These are phyloP conservation scores for Diplocarpon rosae DNA, from an alignment of 2,329 filamentous ascomycete species.

Conservation along the genomic window DNA sequence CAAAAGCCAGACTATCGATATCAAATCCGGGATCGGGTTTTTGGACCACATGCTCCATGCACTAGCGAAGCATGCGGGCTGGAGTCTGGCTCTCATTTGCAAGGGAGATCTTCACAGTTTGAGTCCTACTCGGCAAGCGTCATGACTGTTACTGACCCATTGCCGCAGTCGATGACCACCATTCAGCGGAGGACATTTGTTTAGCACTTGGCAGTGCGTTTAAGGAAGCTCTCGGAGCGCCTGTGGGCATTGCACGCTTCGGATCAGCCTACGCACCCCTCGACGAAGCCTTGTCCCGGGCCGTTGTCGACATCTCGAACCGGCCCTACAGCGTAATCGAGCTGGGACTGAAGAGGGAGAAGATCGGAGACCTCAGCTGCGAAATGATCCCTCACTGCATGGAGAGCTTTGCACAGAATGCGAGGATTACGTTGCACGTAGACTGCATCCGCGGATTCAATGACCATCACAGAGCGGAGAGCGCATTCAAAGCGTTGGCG, in stretches of 20 bases:
- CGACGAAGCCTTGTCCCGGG: constrained; percentile 87
- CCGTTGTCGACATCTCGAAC: constrained; percentile 90
- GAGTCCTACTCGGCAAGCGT: not conserved
- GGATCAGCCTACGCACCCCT: constrained; percentile 87
- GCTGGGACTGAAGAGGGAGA: constrained; percentile 77
- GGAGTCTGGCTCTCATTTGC: constrained; percentile 76
- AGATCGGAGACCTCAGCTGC: constrained; percentile 82
- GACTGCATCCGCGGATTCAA: constrained; percentile 85
- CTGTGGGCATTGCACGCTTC: constrained; percentile 77
- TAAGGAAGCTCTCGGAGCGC: constrained; percentile 64
- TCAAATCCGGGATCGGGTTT: constrained; percentile 93
- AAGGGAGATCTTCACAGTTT: constrained; percentile 82
- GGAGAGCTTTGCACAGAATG: constrained; percentile 85
- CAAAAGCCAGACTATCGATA: constrained; percentile 71
- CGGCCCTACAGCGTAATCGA: constrained; percentile 78
- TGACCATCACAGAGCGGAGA: constrained; percentile 93
- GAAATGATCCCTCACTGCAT: constrained; percentile 98
- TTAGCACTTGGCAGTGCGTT: constrained; percentile 84
- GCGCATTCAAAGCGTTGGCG: constrained; percentile 91
- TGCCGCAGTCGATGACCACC: constrained; percentile 92
- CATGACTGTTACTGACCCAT: constrained; percentile 8
- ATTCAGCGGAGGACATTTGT: constrained; percentile 92
- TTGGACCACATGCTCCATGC: constrained; percentile 98
- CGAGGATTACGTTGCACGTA: constrained; percentile 87
- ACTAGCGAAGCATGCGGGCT: constrained; percentile 88